Evolutionary conservation across 139 green algal genomes (phyloP).

Genomic region (Pedinophyceae sp.): DNA sequence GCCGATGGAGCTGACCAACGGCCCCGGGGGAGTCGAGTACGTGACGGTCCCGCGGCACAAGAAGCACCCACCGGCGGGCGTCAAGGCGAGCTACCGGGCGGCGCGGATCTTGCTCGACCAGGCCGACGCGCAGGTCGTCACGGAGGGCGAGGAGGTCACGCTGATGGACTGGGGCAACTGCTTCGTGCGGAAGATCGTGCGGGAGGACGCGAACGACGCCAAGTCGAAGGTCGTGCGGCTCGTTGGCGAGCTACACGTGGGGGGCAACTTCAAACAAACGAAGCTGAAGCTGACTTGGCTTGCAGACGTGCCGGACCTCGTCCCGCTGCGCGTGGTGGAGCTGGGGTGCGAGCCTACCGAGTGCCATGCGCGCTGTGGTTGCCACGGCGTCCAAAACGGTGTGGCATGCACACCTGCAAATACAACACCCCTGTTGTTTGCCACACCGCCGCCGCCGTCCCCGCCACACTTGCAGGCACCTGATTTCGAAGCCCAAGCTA

Average conservation of each 20-base stretch:
- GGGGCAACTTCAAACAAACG: conserved; percentile 86
- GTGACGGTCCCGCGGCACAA: conserved; percentile 63
- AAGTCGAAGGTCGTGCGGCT: conserved; percentile 25
- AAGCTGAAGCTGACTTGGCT: conserved; percentile 97
- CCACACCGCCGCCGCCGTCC: too few relatives aligned
- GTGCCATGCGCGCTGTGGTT: too few relatives aligned
- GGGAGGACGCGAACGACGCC: conserved; percentile 14
- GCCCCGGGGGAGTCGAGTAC: conserved; percentile 15
- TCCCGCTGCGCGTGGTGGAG: conserved; percentile 23
- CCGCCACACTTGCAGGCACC: too few relatives aligned
- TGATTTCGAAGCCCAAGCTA: conserved; percentile 90
- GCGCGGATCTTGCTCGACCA: conserved; percentile 62
- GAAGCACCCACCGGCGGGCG: conserved; percentile 67
- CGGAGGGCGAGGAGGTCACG: conserved; percentile 80
- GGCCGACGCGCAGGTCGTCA: conserved; percentile 57
- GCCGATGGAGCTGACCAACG: conserved; percentile 38
- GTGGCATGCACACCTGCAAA: too few relatives aligned
- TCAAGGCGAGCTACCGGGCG: conserved; percentile 35
- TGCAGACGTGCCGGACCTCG: conserved; percentile 26
- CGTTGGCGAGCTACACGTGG: conserved; percentile 54
- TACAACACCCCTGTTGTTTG: too few relatives aligned
- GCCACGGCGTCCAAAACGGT: too few relatives aligned
- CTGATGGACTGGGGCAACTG: conserved; percentile 98
- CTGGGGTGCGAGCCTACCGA: too few relatives aligned
- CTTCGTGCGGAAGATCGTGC: conserved; percentile 43